Conservation (phyloP, 495 filamentous ascomycete species). For the Alectoria sarmentosa region DNA sequence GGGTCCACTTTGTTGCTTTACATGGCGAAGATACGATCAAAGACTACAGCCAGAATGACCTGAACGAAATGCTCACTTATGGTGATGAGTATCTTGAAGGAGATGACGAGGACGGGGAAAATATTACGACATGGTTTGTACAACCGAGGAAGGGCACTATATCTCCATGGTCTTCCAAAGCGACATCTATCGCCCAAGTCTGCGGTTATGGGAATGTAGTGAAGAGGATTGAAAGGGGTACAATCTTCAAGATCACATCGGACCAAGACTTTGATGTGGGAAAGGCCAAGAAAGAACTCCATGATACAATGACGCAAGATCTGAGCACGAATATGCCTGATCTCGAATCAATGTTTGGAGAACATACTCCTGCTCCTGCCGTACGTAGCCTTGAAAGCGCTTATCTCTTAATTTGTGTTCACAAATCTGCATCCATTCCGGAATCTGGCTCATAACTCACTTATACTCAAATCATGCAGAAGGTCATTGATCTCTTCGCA, state of each 20-base stretch:
- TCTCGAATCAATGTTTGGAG: slow-evolving; percentile 68
- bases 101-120: slow-evolving; percentile 26
- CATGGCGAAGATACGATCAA: slow-evolving; percentile 30
- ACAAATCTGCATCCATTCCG: background rate
- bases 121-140: slow-evolving; percentile 56
- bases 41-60: slow-evolving; percentile 37
- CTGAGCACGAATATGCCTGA: slow-evolving; percentile 59
- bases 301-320: slow-evolving; percentile 91
- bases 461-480: slow-evolving; percentile 55
- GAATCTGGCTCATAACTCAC: background rate
- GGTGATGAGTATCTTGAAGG: slow-evolving; percentile 37
- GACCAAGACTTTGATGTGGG: slow-evolving; percentile 41
- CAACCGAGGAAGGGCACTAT: slow-evolving; percentile 75
- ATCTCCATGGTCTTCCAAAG: slow-evolving; percentile 95
- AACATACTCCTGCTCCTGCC: slow-evolving; percentile 56
- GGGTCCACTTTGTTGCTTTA: slow-evolving; percentile 57
- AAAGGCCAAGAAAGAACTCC: slow-evolving; percentile 53
- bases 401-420: background rate
- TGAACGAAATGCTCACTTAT: slow-evolving; percentile 57
- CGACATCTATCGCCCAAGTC: slow-evolving; percentile 88
- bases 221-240: slow-evolving; percentile 80
- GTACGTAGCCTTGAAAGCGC: background rate
- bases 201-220: slow-evolving; percentile 69
- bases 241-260: slow-evolving; percentile 60
- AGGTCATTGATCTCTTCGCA: slow-evolving; percentile 62